phyloP scores from a whole-genome alignment of 2,329 filamentous ascomycete genomes.

The Colletotrichum sidae region DNA sequence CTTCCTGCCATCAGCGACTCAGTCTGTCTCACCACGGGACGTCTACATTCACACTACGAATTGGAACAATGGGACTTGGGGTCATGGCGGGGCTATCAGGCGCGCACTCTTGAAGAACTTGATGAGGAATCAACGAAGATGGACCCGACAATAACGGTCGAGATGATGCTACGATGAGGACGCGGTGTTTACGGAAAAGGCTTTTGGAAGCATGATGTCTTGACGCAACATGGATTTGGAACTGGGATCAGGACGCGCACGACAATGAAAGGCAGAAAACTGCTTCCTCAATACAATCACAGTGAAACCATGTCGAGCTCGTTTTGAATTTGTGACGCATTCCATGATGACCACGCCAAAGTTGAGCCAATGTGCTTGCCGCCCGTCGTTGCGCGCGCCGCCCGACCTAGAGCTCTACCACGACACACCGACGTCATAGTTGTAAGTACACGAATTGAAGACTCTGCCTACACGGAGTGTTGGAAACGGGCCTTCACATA shows the following conservation, averaged over 20 bases:
- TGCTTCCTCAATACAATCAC: slow-evolving; percentile 29
- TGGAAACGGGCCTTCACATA: too few relatives aligned
- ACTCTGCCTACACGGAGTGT: too few relatives aligned
- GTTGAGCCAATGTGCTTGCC: too few relatives aligned
- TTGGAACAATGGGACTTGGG: slow-evolving; percentile 36
- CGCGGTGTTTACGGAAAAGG: slow-evolving; percentile 29
- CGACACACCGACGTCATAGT: too few relatives aligned
- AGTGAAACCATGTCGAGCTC: slow-evolving; percentile 19
- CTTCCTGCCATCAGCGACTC: slow-evolving; percentile 34
- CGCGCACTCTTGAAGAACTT: slow-evolving; percentile 18
- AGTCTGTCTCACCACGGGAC: slow-evolving; percentile 34
- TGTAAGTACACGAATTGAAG: too few relatives aligned
- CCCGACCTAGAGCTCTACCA: too few relatives aligned
- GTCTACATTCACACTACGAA: slow-evolving; percentile 42
- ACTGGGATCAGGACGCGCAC: slow-evolving; percentile 30
- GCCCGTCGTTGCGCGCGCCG: too few relatives aligned
- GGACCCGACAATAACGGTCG: slow-evolving; percentile 34
- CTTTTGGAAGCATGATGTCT: slow-evolving; percentile 33
- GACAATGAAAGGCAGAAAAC: slow-evolving; percentile 31
- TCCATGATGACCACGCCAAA: too few relatives aligned
- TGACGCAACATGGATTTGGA: slow-evolving; percentile 32
- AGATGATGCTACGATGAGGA: slow-evolving; percentile 36
- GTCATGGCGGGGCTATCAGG: slow-evolving; percentile 29
- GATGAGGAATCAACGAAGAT: slow-evolving; percentile 34
- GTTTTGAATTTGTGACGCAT: too few relatives aligned